phyloP scores from a whole-genome alignment of 1,284 basidiomycete genomes.

The Inonotus hispidus region DNA sequence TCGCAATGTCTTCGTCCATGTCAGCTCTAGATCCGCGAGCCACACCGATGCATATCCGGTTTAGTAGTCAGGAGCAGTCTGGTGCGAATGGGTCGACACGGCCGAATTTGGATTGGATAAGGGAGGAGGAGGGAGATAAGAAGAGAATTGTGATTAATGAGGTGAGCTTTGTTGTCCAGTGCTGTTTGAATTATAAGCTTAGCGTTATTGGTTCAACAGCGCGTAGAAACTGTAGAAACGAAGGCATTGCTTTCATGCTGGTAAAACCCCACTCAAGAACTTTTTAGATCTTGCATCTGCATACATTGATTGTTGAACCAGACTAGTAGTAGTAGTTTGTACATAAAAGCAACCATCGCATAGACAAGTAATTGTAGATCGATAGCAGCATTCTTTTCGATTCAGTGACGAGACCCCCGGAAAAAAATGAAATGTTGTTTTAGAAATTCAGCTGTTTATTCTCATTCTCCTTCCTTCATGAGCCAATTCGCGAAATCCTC shows the following conservation, averaged over 20 bases:
- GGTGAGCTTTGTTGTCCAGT: conserved; percentile 29
- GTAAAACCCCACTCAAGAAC: conserved; percentile 29
- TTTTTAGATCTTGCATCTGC: not conserved
- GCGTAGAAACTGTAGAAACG: conserved; percentile 63
- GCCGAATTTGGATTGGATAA: conserved; percentile 61
- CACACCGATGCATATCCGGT: conserved; percentile 37
- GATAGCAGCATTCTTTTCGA: not conserved
- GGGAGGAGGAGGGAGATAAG: conserved; percentile 39
- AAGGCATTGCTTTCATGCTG: conserved; percentile 69
- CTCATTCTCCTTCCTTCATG: conserved; percentile 63
- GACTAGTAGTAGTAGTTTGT: not conserved
- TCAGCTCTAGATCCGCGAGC: conserved; percentile 54
- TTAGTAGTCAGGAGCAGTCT: conserved; percentile 34
- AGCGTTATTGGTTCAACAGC: conserved; percentile 36
- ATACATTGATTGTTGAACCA: not conserved
- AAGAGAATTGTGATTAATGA: conserved; percentile 65
- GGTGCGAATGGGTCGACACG: conserved; percentile 31
- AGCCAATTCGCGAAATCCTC: conserved; percentile 89
- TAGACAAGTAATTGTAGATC: not conserved
- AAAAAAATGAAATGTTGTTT: not conserved
- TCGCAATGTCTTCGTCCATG: conserved; percentile 67
- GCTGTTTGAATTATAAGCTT: not conserved
- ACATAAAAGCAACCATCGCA: not conserved
- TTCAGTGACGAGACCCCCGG: not conserved
- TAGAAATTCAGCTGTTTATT: no score